Evolutionary conservation across 306 rosid genomes (phyloP), one percentile per base, ranked within the genome.

Genomic region (Inga laurina): DNA sequence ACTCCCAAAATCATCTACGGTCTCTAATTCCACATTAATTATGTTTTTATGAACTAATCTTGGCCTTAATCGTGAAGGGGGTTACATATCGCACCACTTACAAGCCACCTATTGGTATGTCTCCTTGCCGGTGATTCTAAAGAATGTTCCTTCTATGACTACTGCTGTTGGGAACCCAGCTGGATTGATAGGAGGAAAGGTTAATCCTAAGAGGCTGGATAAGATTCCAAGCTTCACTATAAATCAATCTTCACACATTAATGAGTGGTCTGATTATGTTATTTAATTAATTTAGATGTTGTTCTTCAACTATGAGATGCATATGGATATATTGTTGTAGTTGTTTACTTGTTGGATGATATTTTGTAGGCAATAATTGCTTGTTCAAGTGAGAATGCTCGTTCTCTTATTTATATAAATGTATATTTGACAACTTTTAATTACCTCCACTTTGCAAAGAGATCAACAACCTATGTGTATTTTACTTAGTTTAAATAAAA

Each of bases 101-200:
- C 30, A 27, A 27, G 30, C 30, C 30, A 27, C 30, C 30, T 27
- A 27, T 27, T 27, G 30, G 30, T 27, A 27, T 27, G 30, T 27
- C 30, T 27, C 30, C 30, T 27, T 27, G 30, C 30, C 30, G 30
- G 1, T 1, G 30, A 27, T 27, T 27, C 30, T 27, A 27, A 96
- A 94, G 88, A 98, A 96, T 2, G 99, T 96, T 21, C 99, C 99
- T 13, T 72, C 97, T 6, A 86, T 93, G 85, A 96, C 98, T 27
- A 96, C 99, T 4, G 99, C 92, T 0, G 98, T 89, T n/a, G 99
- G 98, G 44, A 94, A 93, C 66, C 99, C 98, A 0, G 94, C 98
- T 30, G 90, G 89, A 74, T 82, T 96, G 86, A 24, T 93, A 8
- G 99, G 98, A 51, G 98, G 98, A 77, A 96, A 93, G 86, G 81